phyloP scores from a whole-genome alignment of 1,139 yeast genomes.

The Yamadazyma buinensis region DNA sequence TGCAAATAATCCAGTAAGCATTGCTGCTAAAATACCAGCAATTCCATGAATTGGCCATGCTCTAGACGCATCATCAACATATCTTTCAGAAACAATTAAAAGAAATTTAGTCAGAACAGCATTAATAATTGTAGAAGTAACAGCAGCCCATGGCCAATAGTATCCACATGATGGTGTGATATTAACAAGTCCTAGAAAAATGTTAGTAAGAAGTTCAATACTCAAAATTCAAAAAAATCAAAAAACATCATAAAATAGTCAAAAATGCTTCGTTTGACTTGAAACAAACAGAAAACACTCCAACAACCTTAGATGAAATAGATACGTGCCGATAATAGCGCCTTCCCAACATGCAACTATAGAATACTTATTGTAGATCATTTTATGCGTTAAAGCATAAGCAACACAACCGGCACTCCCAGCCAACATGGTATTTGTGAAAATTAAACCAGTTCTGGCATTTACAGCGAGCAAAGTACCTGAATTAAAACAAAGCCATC shows the following conservation, averaged over 20 bases:
- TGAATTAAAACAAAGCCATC: slow-evolving; percentile 98
- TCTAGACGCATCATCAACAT: slow-evolving; percentile 92
- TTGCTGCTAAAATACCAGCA: slow-evolving; percentile 86
- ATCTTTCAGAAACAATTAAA: slow-evolving; percentile 69
- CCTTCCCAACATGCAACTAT: slow-evolving; percentile 93
- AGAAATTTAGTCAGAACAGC: slow-evolving; percentile 80
- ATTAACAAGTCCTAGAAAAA: slow-evolving; percentile 93
- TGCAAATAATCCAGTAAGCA: slow-evolving; percentile 86
- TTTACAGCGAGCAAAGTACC: slow-evolving; percentile 92
- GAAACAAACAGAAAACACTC: too few relatives aligned
- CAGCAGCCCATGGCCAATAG: slow-evolving; percentile 86
- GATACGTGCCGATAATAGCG: too few relatives aligned
- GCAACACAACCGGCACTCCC: slow-evolving; percentile 93
- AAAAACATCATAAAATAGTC: too few relatives aligned
- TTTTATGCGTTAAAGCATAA: slow-evolving; percentile 67
- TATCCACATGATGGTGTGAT: slow-evolving; percentile 97
- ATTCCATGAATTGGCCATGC: slow-evolving; percentile 92
- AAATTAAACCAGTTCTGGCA: slow-evolving; percentile 89
- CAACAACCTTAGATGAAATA: too few relatives aligned
- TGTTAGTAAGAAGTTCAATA: too few relatives aligned
- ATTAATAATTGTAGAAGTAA: slow-evolving; percentile 76
- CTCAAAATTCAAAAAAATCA: too few relatives aligned
- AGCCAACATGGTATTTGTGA: slow-evolving; percentile 86
- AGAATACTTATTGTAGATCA: slow-evolving; percentile 68
- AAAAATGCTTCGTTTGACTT: too few relatives aligned